Evolutionary conservation across 202 grass and related monocot genomes (phyloP).

Genomic region (Saccharum hybrid): DNA sequence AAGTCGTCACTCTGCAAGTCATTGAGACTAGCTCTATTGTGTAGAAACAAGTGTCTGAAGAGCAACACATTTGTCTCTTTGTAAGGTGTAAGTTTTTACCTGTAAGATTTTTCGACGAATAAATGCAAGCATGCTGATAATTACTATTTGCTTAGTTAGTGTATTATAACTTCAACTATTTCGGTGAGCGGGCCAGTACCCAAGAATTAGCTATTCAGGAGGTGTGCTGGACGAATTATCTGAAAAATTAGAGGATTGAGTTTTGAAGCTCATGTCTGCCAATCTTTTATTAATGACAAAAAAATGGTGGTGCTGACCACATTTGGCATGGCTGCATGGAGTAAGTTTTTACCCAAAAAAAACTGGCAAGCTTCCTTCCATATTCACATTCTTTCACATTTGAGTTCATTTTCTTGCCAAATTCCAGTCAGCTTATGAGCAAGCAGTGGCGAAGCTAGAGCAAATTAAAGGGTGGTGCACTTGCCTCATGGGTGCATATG

Average conservation of each 20-base stretch:
- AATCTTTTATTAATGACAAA: not conserved
- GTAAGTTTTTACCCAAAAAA: no score
- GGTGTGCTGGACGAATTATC: not conserved
- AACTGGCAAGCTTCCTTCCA: no score
- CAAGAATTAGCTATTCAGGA: no score
- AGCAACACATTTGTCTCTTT: not conserved
- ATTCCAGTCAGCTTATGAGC: not conserved
- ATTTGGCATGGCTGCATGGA: no score
- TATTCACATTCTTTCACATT: not conserved
- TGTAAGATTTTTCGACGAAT: not conserved
- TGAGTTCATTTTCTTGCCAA: not conserved
- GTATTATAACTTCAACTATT: not conserved
- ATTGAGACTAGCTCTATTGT: not conserved
- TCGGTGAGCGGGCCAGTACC: not conserved
- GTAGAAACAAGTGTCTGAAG: not conserved
- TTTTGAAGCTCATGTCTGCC: not conserved
- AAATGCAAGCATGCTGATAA: not conserved
- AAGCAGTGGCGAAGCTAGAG: no score
- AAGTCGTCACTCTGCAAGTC: not conserved
- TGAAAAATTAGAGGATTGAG: not conserved
- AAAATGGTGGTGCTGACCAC: no score
- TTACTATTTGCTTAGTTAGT: not conserved
- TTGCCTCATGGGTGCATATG: no score
- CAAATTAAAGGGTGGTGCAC: no score
- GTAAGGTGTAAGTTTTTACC: not conserved